Conservation (phyloP, 345 rosid genomes). For the Citrus mangshanensis region DNA sequence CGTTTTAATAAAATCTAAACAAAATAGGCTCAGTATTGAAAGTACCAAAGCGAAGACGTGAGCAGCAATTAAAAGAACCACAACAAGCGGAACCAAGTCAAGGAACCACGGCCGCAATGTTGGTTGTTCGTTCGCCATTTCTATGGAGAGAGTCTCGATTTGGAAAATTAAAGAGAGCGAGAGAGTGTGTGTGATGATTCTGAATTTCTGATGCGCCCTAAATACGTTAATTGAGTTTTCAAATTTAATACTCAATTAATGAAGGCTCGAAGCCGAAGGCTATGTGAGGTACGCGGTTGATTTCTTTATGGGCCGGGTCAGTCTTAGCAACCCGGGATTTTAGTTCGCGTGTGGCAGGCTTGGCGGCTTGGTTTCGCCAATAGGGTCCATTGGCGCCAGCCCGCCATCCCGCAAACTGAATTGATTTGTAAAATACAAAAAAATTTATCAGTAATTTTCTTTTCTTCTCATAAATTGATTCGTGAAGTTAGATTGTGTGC, state of each 20-base stretch:
- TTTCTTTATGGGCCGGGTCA: background rate
- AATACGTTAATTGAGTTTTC: background rate
- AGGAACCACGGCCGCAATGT: slow-evolving; percentile 61
- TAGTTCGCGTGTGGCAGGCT: background rate
- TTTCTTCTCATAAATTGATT: too few species aligned
- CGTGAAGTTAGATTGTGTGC: too few species aligned
- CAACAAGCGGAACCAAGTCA: slow-evolving; percentile 59
- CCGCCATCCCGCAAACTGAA: too few species aligned
- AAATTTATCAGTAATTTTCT: too few species aligned
- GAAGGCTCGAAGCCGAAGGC: background rate
- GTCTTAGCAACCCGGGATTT: background rate
- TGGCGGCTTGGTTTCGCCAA: too few species aligned
- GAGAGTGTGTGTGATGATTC: background rate
- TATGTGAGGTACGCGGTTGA: background rate
- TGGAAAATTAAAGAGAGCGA: background rate
- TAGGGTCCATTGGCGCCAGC: too few species aligned
- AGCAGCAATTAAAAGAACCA: slow-evolving; percentile 65
- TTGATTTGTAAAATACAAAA: too few species aligned
- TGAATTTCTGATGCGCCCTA: background rate
- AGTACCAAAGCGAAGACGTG: slow-evolving; percentile 78
- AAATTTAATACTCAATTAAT: background rate
- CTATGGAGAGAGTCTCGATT: background rate
- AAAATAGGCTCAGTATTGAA: background rate
- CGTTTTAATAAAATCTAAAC: background rate
- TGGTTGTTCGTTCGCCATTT: slow-evolving; percentile 48